Evolutionary conservation across 2,329 filamentous ascomycete species (phyloP), one percentile per base, ranked within the genome.

Genomic region (Raffaelea albimanens): DNA sequence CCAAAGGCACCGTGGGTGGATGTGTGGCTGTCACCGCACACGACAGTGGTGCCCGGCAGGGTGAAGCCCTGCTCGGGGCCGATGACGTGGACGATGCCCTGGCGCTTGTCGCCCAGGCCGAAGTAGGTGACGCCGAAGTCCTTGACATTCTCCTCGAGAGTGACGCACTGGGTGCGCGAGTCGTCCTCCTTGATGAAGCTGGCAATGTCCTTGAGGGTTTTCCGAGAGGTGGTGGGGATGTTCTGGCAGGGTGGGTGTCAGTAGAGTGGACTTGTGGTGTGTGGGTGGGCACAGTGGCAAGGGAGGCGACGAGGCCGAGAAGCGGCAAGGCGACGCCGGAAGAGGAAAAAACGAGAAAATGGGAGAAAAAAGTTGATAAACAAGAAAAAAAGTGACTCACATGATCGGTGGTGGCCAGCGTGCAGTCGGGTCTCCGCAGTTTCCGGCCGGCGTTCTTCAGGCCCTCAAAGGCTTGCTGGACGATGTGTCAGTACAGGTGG

Each of bases 31-130:
- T 98, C 93, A 66, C 93, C 93, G 63, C 93, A 97, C 55, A 97
- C 93, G 34, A 97, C 86, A 3, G 93, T 98, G 47, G 93, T 97
- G 57, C 88, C 93, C 39, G 93, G 93, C 34, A 97, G 83, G 48
- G 93, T 98, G 74, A 98, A 98, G 57, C 93, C 93, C 68, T 98
- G 93, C 73, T 98, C 93, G 38, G 93, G 93, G 33, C 93, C 93
- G 59, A 98, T 97, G 60, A 98, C 87, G 70, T 98, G 93, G 50
- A 97, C 93, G 59, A 98, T 98, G 56, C 93, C 93, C 70, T 98
- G 93, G 55, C 93, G 83, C 76, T 93, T 94, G 69, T 97, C 91
- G 57, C 85, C 87, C 54, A 98, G 82, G 52, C 93, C 93, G 63
- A 98, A 98, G 71, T 96, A 97, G 65, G 90, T 96, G 61, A 98